These are phyloP conservation scores for Dinochytrium kinnereticum DNA, from an alignment of 371 early-diverging fungal species.

Conservation along the genomic window DNA sequence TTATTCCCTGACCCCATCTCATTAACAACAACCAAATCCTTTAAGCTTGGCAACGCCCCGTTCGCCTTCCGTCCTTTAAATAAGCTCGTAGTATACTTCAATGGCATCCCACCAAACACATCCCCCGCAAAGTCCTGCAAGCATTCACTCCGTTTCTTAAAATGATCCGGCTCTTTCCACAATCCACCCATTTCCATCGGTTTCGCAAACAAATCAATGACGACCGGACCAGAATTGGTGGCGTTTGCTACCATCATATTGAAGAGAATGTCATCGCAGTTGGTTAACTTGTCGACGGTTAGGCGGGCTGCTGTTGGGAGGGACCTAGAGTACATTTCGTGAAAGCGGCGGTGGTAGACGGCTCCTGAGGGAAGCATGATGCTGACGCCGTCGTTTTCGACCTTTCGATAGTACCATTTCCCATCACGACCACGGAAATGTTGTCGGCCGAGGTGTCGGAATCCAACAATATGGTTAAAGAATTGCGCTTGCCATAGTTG, in stretches of 20 bases:
- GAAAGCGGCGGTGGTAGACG: conserved; percentile 36
- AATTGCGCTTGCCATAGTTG: conserved; percentile 33
- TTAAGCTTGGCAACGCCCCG: background rate
- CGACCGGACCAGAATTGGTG: conserved; percentile 34
- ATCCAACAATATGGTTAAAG: conserved; percentile 32
- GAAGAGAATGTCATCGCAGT: conserved; percentile 38
- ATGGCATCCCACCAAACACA: conserved; percentile 32
- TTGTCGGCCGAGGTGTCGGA: conserved; percentile 17
- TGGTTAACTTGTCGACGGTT: conserved; percentile 25
- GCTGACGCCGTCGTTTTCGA: conserved; percentile 12
- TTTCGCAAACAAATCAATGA: conserved; percentile 21
- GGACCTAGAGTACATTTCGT: conserved; percentile 16
- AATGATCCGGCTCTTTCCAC: conserved; percentile 34
- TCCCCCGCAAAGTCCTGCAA: conserved; percentile 29
- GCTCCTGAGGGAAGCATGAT: conserved; percentile 31
- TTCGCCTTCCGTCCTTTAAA: conserved; percentile 13
- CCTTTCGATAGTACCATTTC: conserved; percentile 11
- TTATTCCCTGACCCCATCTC: background rate
- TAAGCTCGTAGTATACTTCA: conserved; percentile 12
- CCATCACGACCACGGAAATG: background rate
- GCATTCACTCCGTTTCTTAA: conserved; percentile 24
- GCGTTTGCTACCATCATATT: conserved; percentile 41
- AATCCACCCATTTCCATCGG: conserved; percentile 32
- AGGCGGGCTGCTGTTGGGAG: conserved; percentile 4
- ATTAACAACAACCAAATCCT: background rate